These are phyloP conservation scores for Sutorius eximius DNA, from an alignment of 1,284 basidiomycete species.

Conservation along the genomic window DNA sequence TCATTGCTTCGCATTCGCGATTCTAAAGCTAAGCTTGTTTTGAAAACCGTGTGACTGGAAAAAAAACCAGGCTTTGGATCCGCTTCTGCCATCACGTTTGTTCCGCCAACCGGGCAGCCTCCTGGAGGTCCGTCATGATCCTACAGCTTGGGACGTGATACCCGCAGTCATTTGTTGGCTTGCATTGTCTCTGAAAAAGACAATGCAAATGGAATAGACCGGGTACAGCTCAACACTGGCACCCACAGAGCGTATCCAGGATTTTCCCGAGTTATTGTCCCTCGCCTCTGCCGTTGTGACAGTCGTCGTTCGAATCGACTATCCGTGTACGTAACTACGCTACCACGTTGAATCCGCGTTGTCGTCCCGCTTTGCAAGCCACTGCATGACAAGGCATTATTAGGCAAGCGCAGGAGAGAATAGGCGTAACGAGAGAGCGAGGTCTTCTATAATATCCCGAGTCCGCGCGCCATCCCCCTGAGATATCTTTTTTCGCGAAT, in stretches of 20 bases:
- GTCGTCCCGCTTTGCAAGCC: constrained; percentile 12
- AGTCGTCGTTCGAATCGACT: constrained; percentile 8
- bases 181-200: constrained; percentile 16
- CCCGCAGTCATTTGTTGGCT: neutral
- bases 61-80: constrained; percentile 2
- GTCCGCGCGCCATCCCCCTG: constrained; percentile 13
- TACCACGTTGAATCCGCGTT: constrained; percentile 31
- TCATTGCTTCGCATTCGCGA: constrained; percentile 1
- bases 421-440: neutral
- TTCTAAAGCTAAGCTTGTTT: neutral
- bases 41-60: neutral
- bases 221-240: constrained; percentile 5
- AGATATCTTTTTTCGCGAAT: constrained; percentile 14
- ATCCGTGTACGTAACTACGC: constrained; percentile 26
- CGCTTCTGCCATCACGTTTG: constrained; percentile 17
- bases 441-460: constrained; percentile 18
- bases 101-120: constrained; percentile 17
- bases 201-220: constrained; percentile 4
- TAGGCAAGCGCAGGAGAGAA: constrained; percentile 7
- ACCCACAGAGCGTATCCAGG: constrained; percentile 21
- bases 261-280: constrained; percentile 9
- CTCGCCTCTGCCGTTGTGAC: neutral
- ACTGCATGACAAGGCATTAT: constrained; percentile 5
- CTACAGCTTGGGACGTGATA: constrained; percentile 20
- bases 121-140: constrained; percentile 24